phyloP scores from a whole-genome alignment of 2,329 filamentous ascomycete species.

The Alternaria sp. region DNA sequence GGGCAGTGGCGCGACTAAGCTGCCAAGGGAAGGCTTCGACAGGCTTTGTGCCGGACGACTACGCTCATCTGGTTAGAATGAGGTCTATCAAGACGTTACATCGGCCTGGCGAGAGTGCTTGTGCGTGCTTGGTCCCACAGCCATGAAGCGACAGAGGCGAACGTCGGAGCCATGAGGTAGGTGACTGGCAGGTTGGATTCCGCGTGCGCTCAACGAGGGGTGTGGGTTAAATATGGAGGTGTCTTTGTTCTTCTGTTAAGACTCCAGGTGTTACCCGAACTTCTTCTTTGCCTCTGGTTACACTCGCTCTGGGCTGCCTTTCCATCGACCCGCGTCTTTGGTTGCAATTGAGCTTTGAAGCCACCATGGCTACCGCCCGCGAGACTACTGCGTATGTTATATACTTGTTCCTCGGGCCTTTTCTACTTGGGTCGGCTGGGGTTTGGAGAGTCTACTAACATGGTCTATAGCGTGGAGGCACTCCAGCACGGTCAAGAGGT shows the following conservation, averaged over 20 bases:
- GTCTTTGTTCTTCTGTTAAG: constrained; percentile 16
- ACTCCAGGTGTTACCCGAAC: constrained; percentile 23
- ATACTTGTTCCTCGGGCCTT: not conserved
- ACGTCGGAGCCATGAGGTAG: constrained; percentile 24
- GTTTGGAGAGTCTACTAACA: constrained; percentile 11
- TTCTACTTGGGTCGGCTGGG: not conserved
- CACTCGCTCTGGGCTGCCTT: constrained; percentile 13
- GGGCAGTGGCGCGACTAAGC: constrained; percentile 34
- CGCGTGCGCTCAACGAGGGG: constrained; percentile 14
- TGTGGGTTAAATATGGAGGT: constrained; percentile 41
- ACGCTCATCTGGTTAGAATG: constrained; percentile 19
- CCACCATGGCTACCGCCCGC: constrained; percentile 39
- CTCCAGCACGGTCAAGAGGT: constrained; percentile 40
- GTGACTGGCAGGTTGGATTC: constrained; percentile 10
- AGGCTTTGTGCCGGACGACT: constrained; percentile 33
- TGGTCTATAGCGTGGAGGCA: constrained; percentile 40
- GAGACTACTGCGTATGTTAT: constrained; percentile 43
- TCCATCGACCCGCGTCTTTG: constrained; percentile 24
- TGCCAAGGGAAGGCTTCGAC: constrained; percentile 40
- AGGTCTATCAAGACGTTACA: constrained; percentile 44
- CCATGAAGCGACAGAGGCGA: constrained; percentile 23
- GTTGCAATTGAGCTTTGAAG: constrained; percentile 17
- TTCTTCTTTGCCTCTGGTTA: constrained; percentile 13
- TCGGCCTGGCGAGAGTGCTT: constrained; percentile 38
- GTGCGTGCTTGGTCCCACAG: constrained; percentile 32